phyloP scores from a whole-genome alignment of 1,284 basidiomycete genomes.

The Cryptococcus sp. region DNA sequence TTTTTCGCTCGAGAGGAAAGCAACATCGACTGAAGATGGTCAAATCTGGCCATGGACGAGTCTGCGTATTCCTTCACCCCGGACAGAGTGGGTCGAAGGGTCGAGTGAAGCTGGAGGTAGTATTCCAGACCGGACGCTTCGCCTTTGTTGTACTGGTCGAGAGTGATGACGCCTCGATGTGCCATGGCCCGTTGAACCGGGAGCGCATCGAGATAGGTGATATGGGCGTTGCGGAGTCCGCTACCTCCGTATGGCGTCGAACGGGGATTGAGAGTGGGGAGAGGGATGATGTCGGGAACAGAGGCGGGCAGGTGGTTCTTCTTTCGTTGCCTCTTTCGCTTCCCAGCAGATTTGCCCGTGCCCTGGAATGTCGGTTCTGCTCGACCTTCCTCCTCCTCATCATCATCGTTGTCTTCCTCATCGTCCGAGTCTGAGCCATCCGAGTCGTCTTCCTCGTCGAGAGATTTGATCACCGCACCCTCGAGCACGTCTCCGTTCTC shows the following conservation, averaged over 20 bases:
- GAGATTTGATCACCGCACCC: slow-evolving; percentile 26
- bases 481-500: slow-evolving; percentile 31
- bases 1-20: slow-evolving; percentile 49
- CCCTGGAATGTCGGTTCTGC: slow-evolving; percentile 48
- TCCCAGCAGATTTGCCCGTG: slow-evolving; percentile 47
- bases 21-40: slow-evolving; percentile 57
- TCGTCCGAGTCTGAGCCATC: slow-evolving; percentile 27
- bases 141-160: slow-evolving; percentile 6
- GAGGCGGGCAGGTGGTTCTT: slow-evolving; percentile 59
- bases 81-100: slow-evolving; percentile 65
- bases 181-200: slow-evolving; percentile 61
- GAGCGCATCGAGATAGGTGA: slow-evolving; percentile 67
- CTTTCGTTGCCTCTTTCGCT: slow-evolving; percentile 19
- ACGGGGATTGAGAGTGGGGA: slow-evolving; percentile 30
- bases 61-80: slow-evolving; percentile 68
- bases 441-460: slow-evolving; percentile 45
- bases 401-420: slow-evolving; percentile 42
- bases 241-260: slow-evolving; percentile 20
- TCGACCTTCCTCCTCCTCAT: slow-evolving; percentile 46
- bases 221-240: slow-evolving; percentile 55
- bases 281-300: slow-evolving; percentile 38
- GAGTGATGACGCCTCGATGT: slow-evolving; percentile 35
- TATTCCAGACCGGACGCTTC: slow-evolving; percentile 63
- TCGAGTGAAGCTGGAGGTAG: slow-evolving; percentile 59
- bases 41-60: slow-evolving; percentile 65